phyloP scores from a whole-genome alignment of 2,329 filamentous ascomycete species.

The Knoxdaviesia proteae region DNA sequence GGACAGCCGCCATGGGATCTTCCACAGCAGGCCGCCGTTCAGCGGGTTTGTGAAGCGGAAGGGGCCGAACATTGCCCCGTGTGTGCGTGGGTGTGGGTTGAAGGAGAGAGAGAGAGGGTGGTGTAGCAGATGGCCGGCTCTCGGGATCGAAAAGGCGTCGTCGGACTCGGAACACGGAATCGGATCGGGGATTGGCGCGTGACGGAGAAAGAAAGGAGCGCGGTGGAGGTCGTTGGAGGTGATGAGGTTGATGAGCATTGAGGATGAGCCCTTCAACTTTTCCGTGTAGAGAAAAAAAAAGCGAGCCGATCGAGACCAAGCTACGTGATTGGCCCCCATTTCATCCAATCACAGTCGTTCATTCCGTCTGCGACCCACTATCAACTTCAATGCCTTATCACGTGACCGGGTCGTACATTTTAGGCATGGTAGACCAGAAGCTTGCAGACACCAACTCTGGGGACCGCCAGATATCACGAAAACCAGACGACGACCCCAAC shows the following conservation, averaged over 20 bases:
- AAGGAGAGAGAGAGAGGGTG: constrained; percentile 1
- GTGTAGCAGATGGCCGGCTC: background rate
- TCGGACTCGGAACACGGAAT: constrained; percentile 1
- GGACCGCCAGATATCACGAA: too few relatives aligned
- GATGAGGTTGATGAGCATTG: too few relatives aligned
- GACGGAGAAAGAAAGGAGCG: background rate
- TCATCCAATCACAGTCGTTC: too few relatives aligned
- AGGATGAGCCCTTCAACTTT: background rate
- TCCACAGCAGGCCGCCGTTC: constrained; percentile 74
- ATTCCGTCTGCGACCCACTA: too few relatives aligned
- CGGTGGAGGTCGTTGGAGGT: background rate
- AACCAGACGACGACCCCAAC: background rate
- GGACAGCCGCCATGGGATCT: constrained; percentile 92
- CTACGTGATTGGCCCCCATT: too few relatives aligned
- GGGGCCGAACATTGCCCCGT: constrained; percentile 52
- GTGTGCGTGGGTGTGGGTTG: constrained; percentile 2
- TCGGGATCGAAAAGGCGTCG: background rate
- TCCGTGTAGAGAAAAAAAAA: background rate
- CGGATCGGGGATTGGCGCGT: background rate
- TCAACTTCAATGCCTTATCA: too few relatives aligned
- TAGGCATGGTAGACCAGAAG: too few relatives aligned
- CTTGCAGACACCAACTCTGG: too few relatives aligned
- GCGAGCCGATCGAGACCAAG: too few relatives aligned
- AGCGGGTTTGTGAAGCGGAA: constrained; percentile 63
- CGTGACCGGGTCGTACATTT: too few relatives aligned